Conservation (phyloP, 495 filamentous ascomycete species). For the Penicillium steckii region DNA sequence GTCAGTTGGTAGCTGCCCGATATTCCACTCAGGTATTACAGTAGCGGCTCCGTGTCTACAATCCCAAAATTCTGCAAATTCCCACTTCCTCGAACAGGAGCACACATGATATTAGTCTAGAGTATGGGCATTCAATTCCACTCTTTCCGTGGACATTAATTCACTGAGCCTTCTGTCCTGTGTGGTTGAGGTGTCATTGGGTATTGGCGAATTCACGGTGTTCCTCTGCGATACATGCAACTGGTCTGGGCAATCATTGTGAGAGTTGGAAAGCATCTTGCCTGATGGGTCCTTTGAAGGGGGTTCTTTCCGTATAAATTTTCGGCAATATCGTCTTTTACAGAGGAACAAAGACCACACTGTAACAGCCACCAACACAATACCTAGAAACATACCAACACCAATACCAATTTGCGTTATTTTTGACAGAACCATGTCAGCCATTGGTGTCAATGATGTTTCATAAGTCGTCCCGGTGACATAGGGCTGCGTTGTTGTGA, state of each 20-base stretch:
- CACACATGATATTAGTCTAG: background rate
- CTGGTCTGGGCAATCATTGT: background rate
- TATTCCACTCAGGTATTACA: too few relatives aligned
- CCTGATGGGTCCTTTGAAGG: too few relatives aligned
- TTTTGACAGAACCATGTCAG: background rate
- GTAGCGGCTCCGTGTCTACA: too few relatives aligned
- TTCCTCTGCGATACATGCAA: background rate
- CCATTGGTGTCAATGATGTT: background rate
- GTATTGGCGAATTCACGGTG: background rate
- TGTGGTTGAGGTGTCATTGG: background rate
- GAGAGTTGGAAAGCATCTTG: too few relatives aligned
- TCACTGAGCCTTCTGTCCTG: background rate
- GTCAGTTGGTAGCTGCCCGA: too few relatives aligned
- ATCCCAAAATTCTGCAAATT: too few relatives aligned
- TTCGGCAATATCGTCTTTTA: background rate
- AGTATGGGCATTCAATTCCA: background rate
- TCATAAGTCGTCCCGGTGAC: too few relatives aligned
- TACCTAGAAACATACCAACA: background rate
- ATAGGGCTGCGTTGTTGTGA: background rate
- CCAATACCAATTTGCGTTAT: background rate
- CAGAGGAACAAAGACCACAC: background rate
- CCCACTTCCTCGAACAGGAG: too few relatives aligned
- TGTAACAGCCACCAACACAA: background rate
- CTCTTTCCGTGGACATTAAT: background rate
- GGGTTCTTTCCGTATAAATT: background rate